Conservation (phyloP, 371 early-diverging fungal species). For the Apophysomyces variabilis region DNA sequence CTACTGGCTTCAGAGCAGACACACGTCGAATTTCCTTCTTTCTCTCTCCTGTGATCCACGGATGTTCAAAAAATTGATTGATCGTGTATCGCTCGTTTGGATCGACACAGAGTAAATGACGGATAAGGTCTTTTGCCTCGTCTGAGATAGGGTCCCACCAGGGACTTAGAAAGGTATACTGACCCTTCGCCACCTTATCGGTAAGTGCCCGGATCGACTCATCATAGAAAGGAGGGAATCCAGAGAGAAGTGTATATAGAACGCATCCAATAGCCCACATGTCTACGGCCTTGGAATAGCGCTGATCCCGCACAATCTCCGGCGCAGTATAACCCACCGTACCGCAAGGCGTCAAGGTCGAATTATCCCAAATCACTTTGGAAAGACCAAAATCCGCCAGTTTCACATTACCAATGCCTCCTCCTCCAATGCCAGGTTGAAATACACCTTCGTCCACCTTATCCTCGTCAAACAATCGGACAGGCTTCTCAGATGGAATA, state of each 20-base stretch:
- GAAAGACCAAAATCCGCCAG: slow-evolving; percentile 75
- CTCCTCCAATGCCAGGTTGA: slow-evolving; percentile 62
- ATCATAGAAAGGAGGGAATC: slow-evolving; percentile 81
- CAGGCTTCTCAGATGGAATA: slow-evolving; percentile 36
- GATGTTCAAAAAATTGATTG: slow-evolving; percentile 75
- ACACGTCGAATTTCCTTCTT: slow-evolving; percentile 1
- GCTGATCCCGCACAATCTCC: slow-evolving; percentile 71
- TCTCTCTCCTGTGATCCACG: slow-evolving; percentile 65
- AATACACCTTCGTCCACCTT: slow-evolving; percentile 65
- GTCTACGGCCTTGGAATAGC: slow-evolving; percentile 75
- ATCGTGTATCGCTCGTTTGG: slow-evolving; percentile 63
- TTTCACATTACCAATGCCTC: slow-evolving; percentile 71
- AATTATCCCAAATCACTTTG: slow-evolving; percentile 72
- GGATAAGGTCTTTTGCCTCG: slow-evolving; percentile 76
- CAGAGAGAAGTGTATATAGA: slow-evolving; percentile 76
- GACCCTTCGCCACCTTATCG: slow-evolving; percentile 65
- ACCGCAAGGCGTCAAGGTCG: slow-evolving; percentile 78
- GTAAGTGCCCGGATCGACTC: slow-evolving; percentile 64
- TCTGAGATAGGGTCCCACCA: slow-evolving; percentile 79
- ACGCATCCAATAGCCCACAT: slow-evolving; percentile 87
- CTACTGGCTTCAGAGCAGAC: background rate
- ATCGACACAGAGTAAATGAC: slow-evolving; percentile 59
- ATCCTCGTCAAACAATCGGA: slow-evolving; percentile 23
- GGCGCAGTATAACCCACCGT: slow-evolving; percentile 84
- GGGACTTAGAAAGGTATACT: slow-evolving; percentile 68